A percentile compares a stretch with the other conserved stretches of the same genome.
phyloP scores from a whole-genome alignment of 2,329 filamentous ascomycete genomes.

The Sporothrix brasiliensis region DNA sequence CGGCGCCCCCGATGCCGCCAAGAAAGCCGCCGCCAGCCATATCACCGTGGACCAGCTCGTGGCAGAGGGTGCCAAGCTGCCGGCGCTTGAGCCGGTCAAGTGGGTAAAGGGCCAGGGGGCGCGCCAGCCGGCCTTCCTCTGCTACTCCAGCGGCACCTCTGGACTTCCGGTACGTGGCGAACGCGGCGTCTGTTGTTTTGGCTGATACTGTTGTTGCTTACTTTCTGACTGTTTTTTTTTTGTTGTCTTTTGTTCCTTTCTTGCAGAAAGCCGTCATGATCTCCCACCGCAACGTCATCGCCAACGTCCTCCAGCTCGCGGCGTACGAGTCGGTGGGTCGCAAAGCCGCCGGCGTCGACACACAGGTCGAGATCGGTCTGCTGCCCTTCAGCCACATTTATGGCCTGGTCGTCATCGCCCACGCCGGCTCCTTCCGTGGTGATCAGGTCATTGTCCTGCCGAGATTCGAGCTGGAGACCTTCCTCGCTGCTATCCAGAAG shows the following conservation, averaged over 20 bases:
- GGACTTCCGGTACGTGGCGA: slow-evolving; percentile 59
- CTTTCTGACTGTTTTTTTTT: neutral
- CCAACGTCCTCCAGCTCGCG: slow-evolving; percentile 67
- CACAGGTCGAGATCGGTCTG: slow-evolving; percentile 59
- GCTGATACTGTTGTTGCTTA: neutral
- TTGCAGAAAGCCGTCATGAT: slow-evolving; percentile 76
- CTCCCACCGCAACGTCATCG: slow-evolving; percentile 72
- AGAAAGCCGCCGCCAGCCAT: slow-evolving; percentile 26
- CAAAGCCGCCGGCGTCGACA: slow-evolving; percentile 40
- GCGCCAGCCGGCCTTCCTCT: slow-evolving; percentile 66
- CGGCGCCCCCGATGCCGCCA: slow-evolving; percentile 44
- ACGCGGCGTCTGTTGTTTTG: neutral
- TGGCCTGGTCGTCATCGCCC: slow-evolving; percentile 69
- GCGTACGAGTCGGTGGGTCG: slow-evolving; percentile 47
- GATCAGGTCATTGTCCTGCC: slow-evolving; percentile 71
- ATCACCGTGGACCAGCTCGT: slow-evolving; percentile 67
- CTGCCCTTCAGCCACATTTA: slow-evolving; percentile 81
- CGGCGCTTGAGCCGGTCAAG: slow-evolving; percentile 51
- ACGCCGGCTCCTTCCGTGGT: slow-evolving; percentile 67
- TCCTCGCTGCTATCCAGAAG: slow-evolving; percentile 64
- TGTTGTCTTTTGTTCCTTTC: neutral
- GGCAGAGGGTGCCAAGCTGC: slow-evolving; percentile 44
- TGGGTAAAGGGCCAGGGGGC: slow-evolving; percentile 61
- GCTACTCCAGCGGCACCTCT: slow-evolving; percentile 72
- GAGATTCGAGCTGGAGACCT: slow-evolving; percentile 69